Evolutionary conservation across 371 early-diverging fungal genomes (phyloP), one percentile per base, ranked within the genome.

Genomic region (Circinella minor): DNA sequence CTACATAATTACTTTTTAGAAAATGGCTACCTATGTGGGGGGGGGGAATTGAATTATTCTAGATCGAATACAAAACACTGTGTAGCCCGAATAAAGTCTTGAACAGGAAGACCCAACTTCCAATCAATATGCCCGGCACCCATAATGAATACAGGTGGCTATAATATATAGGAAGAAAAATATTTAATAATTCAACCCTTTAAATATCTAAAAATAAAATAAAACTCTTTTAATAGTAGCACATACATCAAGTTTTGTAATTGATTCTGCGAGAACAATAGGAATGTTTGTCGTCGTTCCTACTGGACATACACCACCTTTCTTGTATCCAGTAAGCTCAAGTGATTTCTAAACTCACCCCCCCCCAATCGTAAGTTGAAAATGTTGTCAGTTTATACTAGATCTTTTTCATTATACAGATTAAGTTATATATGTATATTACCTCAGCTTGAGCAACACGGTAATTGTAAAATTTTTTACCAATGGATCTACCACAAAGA

Each of bases 51-150:
- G n/a, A n/a, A 15, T 51, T 77, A 86, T 55, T 88, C 87, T 55
- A 91, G 67, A 73, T 94, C 91, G 9, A 85, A 83, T 3, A 94
- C 74, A 67, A 81, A 75, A 63, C 92, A 89, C 4, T 74, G 54
- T 0, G 91, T 87, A 5, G 79, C 80, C 7, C 84, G 71, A 18
- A 95, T 76, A 71, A 96, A 92, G 6, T 71, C 77, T 4, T 82
- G 71, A 3, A 93, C 82, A 18, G 94, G 91, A 54, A 95, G 66
- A 7, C 90, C 90, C 11, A 95, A 72, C 74, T 96, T 96, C 92
- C 92, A 95, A 73, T 96, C 95, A 9, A 91, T 79, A 77, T 96
- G 93, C 0, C 97, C 97, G 39, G 92, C 95, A 34, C 96, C 96
- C n/a, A 96, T 79, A 71, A 83, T 94, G 17, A 94, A 73, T 4